phyloP scores from a whole-genome alignment of 345 rosid species.

The Syzygium jambos region DNA sequence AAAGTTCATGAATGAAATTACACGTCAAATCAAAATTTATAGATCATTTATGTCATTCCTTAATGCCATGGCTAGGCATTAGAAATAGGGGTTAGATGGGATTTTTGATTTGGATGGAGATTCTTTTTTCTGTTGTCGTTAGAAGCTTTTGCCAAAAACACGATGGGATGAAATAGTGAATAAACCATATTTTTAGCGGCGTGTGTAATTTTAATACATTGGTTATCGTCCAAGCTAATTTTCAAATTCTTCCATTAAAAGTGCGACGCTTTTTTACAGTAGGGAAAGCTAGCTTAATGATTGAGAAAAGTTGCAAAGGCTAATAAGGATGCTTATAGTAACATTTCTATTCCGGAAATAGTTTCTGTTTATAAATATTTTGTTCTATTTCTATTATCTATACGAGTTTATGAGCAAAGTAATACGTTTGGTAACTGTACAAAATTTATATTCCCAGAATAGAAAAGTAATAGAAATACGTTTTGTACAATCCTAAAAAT shows the following conservation, averaged over 20 bases:
- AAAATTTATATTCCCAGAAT: too few species aligned
- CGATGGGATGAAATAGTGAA: not conserved
- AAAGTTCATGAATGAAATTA: not conserved
- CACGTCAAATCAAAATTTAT: too few species aligned
- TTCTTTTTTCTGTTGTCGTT: not conserved
- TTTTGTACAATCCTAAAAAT: too few species aligned
- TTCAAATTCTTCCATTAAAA: not conserved
- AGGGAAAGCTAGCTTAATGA: not conserved
- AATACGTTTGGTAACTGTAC: too few species aligned
- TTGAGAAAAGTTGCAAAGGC: too few species aligned
- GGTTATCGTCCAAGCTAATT: not conserved
- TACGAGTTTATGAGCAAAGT: too few species aligned
- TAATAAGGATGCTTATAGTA: too few species aligned
- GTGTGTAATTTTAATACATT: not conserved
- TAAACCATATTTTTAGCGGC: not conserved
- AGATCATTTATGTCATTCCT: too few species aligned
- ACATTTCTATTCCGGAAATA: too few species aligned
- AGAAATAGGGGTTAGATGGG: not conserved
- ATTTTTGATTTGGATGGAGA: not conserved
- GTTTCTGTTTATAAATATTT: too few species aligned
- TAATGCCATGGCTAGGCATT: not conserved
- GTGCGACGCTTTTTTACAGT: not conserved
- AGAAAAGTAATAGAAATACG: too few species aligned
- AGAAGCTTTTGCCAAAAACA: not conserved
- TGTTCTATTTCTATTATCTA: too few species aligned